phyloP scores from a whole-genome alignment of 352 stramenopile genomes.

The Globisporangium middletonii region DNA sequence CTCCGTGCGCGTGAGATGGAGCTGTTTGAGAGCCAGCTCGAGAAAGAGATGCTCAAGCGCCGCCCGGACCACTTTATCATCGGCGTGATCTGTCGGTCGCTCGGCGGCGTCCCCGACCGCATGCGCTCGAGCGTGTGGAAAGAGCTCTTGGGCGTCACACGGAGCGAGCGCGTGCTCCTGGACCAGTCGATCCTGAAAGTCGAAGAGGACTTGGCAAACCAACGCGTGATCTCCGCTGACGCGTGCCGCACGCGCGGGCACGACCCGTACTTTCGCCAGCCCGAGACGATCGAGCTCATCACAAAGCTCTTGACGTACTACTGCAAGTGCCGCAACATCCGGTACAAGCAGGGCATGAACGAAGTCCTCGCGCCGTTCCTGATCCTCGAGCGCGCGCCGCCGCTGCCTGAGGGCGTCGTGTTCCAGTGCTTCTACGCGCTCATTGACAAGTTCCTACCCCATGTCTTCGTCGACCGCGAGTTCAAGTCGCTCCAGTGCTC shows the following conservation, averaged over 20 bases:
- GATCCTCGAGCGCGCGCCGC: slow-evolving; percentile 43
- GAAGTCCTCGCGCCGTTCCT: slow-evolving; percentile 91
- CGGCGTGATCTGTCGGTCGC: slow-evolving; percentile 58
- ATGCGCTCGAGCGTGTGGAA: slow-evolving; percentile 71
- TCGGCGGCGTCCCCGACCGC: slow-evolving; percentile 47
- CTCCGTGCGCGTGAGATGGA: slow-evolving; percentile 9
- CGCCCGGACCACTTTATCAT: slow-evolving; percentile 70
- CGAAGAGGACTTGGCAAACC: slow-evolving; percentile 85
- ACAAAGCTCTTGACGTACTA: slow-evolving; percentile 90
- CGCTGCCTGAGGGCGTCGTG: slow-evolving; percentile 57
- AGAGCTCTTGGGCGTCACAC: slow-evolving; percentile 66
- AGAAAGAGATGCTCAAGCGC: slow-evolving; percentile 59
- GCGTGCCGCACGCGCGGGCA: slow-evolving; percentile 77
- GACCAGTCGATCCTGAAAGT: slow-evolving; percentile 70
- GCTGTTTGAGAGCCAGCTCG: slow-evolving; percentile 32
- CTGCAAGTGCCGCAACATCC: slow-evolving; percentile 85
- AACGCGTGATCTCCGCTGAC: slow-evolving; percentile 88
- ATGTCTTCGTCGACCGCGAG: slow-evolving; percentile 86
- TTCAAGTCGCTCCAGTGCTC: slow-evolving; percentile 91
- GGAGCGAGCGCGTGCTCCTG: slow-evolving; percentile 50
- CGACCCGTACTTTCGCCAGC: slow-evolving; percentile 69
- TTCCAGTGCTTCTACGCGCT: slow-evolving; percentile 89
- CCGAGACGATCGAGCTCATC: slow-evolving; percentile 70
- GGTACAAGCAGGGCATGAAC: slow-evolving; percentile 95
- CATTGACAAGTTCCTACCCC: slow-evolving; percentile 84